These are phyloP conservation scores for Emericellopsis cladophorae DNA, from an alignment of 2,329 filamentous ascomycete genomes.

Conservation along the genomic window DNA sequence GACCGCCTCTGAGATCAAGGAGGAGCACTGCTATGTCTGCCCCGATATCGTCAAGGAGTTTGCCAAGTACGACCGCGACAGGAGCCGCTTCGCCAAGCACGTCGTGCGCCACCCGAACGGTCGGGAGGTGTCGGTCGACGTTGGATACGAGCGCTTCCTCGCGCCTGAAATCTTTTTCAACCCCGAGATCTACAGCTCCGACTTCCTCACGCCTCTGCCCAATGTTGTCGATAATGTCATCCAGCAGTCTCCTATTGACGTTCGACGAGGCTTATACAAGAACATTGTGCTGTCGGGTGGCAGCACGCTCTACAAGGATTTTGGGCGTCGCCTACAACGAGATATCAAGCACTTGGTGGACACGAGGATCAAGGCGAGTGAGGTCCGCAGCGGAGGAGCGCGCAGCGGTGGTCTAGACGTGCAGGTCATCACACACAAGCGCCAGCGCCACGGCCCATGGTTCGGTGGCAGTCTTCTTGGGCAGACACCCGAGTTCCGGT, in stretches of 20 bases:
- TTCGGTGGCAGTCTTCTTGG: slow-evolving; percentile 94
- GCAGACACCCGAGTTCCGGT: slow-evolving; percentile 95
- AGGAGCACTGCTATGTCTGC: slow-evolving; percentile 96
- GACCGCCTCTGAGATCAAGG: slow-evolving; percentile 96
- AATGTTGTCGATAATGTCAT: slow-evolving; percentile 94
- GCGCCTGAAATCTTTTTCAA: slow-evolving; percentile 99
- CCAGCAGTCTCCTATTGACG: slow-evolving; percentile 94
- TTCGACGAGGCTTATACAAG: slow-evolving; percentile 94
- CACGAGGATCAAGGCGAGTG: slow-evolving; percentile 81
- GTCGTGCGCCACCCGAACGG: slow-evolving; percentile 78
- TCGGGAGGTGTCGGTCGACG: slow-evolving; percentile 72
- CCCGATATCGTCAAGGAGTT: slow-evolving; percentile 99
- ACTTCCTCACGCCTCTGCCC: slow-evolving; percentile 91
- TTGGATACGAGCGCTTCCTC: slow-evolving; percentile 95
- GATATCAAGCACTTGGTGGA: slow-evolving; percentile 96
- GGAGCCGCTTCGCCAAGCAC: slow-evolving; percentile 83
- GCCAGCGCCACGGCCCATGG: slow-evolving; percentile 95
- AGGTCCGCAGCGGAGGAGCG: slow-evolving; percentile 81
- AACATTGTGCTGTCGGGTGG: slow-evolving; percentile 98
- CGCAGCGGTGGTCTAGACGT: slow-evolving; percentile 92
- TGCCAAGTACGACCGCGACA: slow-evolving; percentile 82
- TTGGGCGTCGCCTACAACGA: slow-evolving; percentile 86
- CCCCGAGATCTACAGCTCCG: slow-evolving; percentile 97
- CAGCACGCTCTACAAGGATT: slow-evolving; percentile 97
- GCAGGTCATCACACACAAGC: slow-evolving; percentile 93